A percentile compares a stretch with the other conserved stretches of the same genome.
These are phyloP conservation scores for Fomitopsis serialis DNA, from an alignment of 768 basidiomycete genomes.

Conservation along the genomic window DNA sequence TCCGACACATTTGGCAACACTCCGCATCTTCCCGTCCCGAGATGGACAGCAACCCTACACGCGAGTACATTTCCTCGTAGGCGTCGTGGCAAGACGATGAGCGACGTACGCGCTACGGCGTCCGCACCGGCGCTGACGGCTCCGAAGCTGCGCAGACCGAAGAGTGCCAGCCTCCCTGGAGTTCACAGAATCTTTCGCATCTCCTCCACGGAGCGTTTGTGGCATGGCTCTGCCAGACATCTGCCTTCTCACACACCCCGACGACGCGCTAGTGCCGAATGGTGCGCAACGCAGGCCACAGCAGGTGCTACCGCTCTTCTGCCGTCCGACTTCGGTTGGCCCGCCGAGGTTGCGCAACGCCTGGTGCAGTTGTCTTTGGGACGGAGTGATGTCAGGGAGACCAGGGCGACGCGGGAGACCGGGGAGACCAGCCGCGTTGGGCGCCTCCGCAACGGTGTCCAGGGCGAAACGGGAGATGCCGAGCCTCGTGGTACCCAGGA, in stretches of 20 bases:
- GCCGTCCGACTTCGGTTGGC: constrained; percentile 41
- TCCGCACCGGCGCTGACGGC: neutral
- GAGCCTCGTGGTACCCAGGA: constrained; percentile 16
- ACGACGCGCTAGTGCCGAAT: constrained; percentile 54
- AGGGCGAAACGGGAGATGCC: constrained; percentile 12
- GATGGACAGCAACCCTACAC: constrained; percentile 3
- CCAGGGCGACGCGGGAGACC: neutral
- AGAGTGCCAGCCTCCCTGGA: constrained; percentile 20
- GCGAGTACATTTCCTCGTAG: constrained; percentile 18
- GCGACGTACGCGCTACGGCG: constrained; percentile 6
- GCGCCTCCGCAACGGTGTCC: neutral
- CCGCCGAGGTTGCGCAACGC: constrained; percentile 52
- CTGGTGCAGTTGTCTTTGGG: constrained; percentile 46
- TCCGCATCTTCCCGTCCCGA: neutral
- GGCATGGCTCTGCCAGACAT: neutral
- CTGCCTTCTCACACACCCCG: constrained; percentile 21
- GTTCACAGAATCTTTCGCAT: constrained; percentile 21
- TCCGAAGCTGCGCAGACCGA: constrained; percentile 17
- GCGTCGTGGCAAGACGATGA: constrained; percentile 3
- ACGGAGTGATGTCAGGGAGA: no score
- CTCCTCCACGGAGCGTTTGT: neutral
- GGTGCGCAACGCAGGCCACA: constrained; percentile 44
- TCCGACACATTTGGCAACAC: constrained; percentile 6
- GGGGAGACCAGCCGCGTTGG: neutral
- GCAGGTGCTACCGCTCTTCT: constrained; percentile 22